Base-by-base conservation (phyloP, 1,284 basidiomycete genomes). In the Rhodotorula sp. region DNA sequence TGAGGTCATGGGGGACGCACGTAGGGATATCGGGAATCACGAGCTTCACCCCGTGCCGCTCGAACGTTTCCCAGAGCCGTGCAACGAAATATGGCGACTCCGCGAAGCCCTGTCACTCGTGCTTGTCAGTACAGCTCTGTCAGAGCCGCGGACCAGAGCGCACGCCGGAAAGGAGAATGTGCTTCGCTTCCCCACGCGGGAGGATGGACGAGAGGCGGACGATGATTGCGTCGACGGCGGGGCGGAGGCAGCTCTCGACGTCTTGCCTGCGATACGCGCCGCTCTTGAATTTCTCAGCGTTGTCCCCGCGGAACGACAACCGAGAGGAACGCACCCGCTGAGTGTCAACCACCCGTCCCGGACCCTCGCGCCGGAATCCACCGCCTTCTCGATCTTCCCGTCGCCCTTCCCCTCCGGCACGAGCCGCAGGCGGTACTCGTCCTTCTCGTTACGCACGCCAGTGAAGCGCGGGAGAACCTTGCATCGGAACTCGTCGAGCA, bases 121-220 rank as follows among this genome's bases (percentile, higher is more conserved):
- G 32, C 39, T 9, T 10, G 44, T 67, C 27, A 54, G 48, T 1
- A 19, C 34, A 17, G 21, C 2, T 12, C 15, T 29, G 37, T 7
- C 22, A 7, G 17, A 0, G 5, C 32, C 12, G 44, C 21, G 0
- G 41, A n/a, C 36, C 9, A 1, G 13, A 44, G 44, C 59, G 17
- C 3, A 67, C 71, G 22, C 72, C 72, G 3, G 65, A 36, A 50
- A 73, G 68, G 32, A 73, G 46, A 36, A 73, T 66, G 51, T 62
- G 48, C 61, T 54, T 61, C 0, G 59, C 71, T 0, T 34, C 10
- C 3, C 71, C 65, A 5, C 65, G 56, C 15, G 71, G 41, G 1
- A 73, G 10, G 27, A 60, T 48, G 3, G 71, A 61, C 1, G 68
- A 69, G 3, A 73, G 59, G 4, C 66, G 61, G 12, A 67, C 62